phyloP scores from a whole-genome alignment of 176 grass and related monocot genomes.

The Musa troglodytarum region DNA sequence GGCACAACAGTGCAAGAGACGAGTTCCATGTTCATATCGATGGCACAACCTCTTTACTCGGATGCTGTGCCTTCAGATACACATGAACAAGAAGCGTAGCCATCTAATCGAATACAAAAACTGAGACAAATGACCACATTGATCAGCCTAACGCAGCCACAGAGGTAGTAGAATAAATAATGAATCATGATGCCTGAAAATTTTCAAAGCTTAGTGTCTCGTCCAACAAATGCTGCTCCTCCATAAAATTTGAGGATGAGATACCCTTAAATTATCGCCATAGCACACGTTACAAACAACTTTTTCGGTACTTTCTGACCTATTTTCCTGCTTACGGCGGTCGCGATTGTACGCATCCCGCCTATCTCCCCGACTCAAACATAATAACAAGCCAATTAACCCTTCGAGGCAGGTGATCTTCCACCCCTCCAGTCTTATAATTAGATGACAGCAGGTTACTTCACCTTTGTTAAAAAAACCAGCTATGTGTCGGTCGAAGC shows the following conservation, averaged over 20 bases:
- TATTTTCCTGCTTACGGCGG: not conserved
- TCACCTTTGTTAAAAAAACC: not conserved
- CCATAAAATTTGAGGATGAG: conserved; percentile 3
- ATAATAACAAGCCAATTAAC: not conserved
- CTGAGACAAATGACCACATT: no score
- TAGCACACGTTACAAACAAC: not conserved
- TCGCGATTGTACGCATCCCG: not conserved
- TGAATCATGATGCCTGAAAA: not conserved
- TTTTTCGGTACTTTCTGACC: not conserved
- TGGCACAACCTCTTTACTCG: no score
- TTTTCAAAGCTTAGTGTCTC: not conserved
- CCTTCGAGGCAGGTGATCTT: conserved; percentile 10
- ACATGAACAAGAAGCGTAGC: no score
- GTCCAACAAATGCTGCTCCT: not conserved
- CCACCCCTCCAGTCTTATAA: conserved; percentile 11
- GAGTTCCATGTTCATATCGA: no score
- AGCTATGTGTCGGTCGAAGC: not conserved
- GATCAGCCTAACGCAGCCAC: no score
- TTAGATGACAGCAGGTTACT: not conserved
- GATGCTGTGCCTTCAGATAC: no score
- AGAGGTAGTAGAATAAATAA: not conserved
- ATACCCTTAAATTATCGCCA: not conserved
- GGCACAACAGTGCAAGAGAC: no score
- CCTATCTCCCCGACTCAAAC: not conserved
- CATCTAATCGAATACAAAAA: no score